phyloP scores from a whole-genome alignment of 2,329 filamentous ascomycete species.

The Neonectria neomacrospora region DNA sequence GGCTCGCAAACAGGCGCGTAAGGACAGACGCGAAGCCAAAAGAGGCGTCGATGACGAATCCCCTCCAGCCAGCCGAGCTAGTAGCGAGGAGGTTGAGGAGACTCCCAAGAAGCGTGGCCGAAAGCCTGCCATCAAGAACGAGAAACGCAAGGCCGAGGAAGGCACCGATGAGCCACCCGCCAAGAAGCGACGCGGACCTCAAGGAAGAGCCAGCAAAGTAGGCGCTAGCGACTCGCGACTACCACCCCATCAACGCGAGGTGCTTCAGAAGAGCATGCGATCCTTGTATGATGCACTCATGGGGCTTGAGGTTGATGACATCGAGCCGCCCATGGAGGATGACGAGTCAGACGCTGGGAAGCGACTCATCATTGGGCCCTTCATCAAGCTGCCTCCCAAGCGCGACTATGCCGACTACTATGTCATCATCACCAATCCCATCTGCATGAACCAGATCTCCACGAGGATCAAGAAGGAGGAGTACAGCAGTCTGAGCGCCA shows the following conservation, averaged over 20 bases:
- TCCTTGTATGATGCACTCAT: slow-evolving; percentile 83
- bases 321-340: slow-evolving; percentile 65
- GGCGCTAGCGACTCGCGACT: slow-evolving; percentile 60
- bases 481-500: slow-evolving; percentile 82
- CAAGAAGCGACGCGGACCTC: slow-evolving; percentile 80
- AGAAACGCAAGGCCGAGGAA: slow-evolving; percentile 90
- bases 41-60: slow-evolving; percentile 71
- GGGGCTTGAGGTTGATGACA: slow-evolving; percentile 82
- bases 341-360: slow-evolving; percentile 69
- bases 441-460: slow-evolving; percentile 95
- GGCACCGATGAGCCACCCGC: slow-evolving; percentile 80
- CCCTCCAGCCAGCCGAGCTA: slow-evolving; percentile 81
- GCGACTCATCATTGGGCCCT: slow-evolving; percentile 91
- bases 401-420: slow-evolving; percentile 96
- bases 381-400: slow-evolving; percentile 90
- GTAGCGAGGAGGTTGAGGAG: slow-evolving; percentile 78
- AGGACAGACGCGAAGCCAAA: slow-evolving; percentile 81
- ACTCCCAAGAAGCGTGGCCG: slow-evolving; percentile 86
- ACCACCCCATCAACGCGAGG: slow-evolving; percentile 74
- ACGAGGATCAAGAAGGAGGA: slow-evolving; percentile 97
- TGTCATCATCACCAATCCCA: slow-evolving; percentile 88
- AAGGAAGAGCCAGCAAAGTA: slow-evolving; percentile 73
- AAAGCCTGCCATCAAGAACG: slow-evolving; percentile 76
- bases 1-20: slow-evolving; percentile 86
- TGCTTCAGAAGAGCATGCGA: slow-evolving; percentile 83